Evolutionary conservation across 768 basidiomycete genomes (phyloP).

Genomic region (Psilocybe cyanescens): DNA sequence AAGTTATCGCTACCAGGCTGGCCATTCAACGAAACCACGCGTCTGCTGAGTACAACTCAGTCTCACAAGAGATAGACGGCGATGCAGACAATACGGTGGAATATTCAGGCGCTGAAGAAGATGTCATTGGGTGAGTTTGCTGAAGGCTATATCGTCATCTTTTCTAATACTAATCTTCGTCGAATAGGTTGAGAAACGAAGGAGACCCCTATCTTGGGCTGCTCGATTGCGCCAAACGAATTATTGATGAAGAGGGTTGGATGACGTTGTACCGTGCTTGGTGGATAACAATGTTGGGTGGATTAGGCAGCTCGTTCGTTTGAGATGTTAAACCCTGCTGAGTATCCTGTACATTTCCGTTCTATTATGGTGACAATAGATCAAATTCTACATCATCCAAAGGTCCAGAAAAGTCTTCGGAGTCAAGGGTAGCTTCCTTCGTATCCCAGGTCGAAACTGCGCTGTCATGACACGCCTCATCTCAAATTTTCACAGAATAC

Average conservation of each 20-base stretch:
- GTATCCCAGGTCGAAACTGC: neutral
- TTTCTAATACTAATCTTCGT: slow-evolving; percentile 4
- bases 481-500: neutral
- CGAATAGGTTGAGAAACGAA: slow-evolving; percentile 67
- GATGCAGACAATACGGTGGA: slow-evolving; percentile 63
- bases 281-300: slow-evolving; percentile 80
- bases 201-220: slow-evolving; percentile 80
- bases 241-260: slow-evolving; percentile 80
- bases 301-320: slow-evolving; percentile 57
- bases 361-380: neutral
- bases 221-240: slow-evolving; percentile 75
- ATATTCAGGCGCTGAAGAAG: slow-evolving; percentile 74
- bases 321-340: slow-evolving; percentile 23
- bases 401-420: neutral
- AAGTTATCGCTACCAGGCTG: slow-evolving; percentile 78
- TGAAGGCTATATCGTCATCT: neutral
- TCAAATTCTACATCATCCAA: neutral
- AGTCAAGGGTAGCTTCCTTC: neutral
- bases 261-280: slow-evolving; percentile 78
- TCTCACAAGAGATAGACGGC: slow-evolving; percentile 73
- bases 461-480: neutral
- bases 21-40: slow-evolving; percentile 88
- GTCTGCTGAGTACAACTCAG: slow-evolving; percentile 73
- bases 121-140: slow-evolving; percentile 76
- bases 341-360: neutral